phyloP scores from a whole-genome alignment of 164 flowering plant species.

The Hamamelis virginiana region DNA sequence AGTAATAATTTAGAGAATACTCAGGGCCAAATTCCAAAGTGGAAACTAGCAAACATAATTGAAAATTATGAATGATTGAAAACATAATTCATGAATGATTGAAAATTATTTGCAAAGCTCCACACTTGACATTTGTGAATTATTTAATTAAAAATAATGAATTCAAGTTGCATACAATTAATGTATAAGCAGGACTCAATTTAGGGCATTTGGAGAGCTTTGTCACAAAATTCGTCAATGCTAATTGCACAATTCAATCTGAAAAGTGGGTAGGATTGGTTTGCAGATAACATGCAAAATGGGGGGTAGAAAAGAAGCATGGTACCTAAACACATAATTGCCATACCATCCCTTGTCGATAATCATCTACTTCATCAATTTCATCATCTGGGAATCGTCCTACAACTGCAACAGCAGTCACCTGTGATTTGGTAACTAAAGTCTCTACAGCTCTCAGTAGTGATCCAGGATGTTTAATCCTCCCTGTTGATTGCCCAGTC shows the following conservation, averaged over 20 bases:
- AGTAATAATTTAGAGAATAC: neutral
- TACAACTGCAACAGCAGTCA: conserved; percentile 85
- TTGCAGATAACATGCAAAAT: too few relatives aligned
- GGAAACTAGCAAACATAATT: neutral
- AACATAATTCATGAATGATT: neutral
- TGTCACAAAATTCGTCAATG: too few relatives aligned
- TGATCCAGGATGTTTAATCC: conserved; percentile 71
- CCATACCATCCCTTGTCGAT: conserved; percentile 73
- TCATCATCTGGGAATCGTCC: conserved; percentile 91
- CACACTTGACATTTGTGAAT: too few relatives aligned
- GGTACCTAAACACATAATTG: neutral
- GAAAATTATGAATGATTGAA: too few relatives aligned
- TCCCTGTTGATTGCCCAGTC: conserved; percentile 81
- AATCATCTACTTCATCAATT: conserved; percentile 55
- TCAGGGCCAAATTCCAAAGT: neutral
- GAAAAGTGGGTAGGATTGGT: too few relatives aligned
- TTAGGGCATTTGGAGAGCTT: too few relatives aligned
- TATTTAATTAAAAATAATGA: too few relatives aligned
- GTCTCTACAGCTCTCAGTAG: conserved; percentile 65
- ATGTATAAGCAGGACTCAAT: too few relatives aligned
- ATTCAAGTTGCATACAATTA: too few relatives aligned
- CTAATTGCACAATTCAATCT: too few relatives aligned
- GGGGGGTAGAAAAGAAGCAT: neutral
- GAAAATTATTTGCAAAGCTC: neutral
- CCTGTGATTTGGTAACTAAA: conserved; percentile 42